Conservation (phyloP, 2,329 filamentous ascomycete genomes). For the Chrysosporium keratinophilum region DNA sequence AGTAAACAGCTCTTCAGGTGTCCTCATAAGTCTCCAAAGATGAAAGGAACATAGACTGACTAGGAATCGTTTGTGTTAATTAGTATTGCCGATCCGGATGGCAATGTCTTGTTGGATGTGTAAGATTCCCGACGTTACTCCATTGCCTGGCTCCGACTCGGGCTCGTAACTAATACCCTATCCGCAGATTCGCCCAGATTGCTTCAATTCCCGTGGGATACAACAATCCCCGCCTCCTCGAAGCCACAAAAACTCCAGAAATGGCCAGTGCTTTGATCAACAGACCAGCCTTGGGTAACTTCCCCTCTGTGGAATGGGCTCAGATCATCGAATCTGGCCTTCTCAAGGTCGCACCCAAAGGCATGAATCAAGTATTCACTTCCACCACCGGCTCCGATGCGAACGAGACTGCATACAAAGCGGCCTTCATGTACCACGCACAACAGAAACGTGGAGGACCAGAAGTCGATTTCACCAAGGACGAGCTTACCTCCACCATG, state of each 20-base stretch:
- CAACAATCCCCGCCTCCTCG: slow-evolving; percentile 69
- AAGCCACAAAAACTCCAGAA: slow-evolving; percentile 61
- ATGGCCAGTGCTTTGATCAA: slow-evolving; percentile 78
- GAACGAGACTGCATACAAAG: slow-evolving; percentile 92
- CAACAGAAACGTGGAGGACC: slow-evolving; percentile 70
- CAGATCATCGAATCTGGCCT: slow-evolving; percentile 68
- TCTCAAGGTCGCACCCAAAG: slow-evolving; percentile 71
- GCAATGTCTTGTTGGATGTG: slow-evolving; percentile 44
- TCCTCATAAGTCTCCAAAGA: not conserved
- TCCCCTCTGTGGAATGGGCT: slow-evolving; percentile 77
- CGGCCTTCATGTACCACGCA: slow-evolving; percentile 85
- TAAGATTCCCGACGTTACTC: slow-evolving; percentile 23
- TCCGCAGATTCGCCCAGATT: slow-evolving; percentile 68
- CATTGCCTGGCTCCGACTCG: not conserved
- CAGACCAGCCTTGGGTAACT: slow-evolving; percentile 81
- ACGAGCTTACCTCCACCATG: slow-evolving; percentile 68
- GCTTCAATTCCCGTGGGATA: slow-evolving; percentile 87
- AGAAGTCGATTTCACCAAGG: slow-evolving; percentile 64
- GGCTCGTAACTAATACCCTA: slow-evolving; percentile 1
- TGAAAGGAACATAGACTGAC: not conserved
- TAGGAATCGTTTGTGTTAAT: not conserved
- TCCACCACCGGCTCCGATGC: slow-evolving; percentile 81
- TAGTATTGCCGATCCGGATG: slow-evolving; percentile 42
- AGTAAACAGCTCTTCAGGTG: slow-evolving; percentile 11
- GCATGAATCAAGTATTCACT: slow-evolving; percentile 81